These are phyloP conservation scores for Cytospora chrysosperma DNA, from an alignment of 2,329 filamentous ascomycete species.

Conservation along the genomic window DNA sequence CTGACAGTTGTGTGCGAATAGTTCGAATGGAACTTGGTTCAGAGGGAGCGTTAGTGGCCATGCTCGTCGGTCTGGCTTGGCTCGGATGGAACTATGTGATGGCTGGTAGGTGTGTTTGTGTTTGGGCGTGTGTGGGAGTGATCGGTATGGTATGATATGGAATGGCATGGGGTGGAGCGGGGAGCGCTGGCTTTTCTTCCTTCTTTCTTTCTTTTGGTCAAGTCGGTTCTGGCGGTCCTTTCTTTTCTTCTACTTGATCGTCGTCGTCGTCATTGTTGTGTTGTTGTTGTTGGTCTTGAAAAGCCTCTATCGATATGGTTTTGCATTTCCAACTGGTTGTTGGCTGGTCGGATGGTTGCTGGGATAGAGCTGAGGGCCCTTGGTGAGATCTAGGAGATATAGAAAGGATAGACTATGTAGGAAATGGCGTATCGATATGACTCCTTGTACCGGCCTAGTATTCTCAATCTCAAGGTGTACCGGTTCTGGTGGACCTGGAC, in stretches of 20 bases:
- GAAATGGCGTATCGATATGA: neutral
- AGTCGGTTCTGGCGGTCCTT: neutral
- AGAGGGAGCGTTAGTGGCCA: constrained; percentile 49
- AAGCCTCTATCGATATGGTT: neutral
- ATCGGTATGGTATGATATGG: neutral
- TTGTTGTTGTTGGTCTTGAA: neutral
- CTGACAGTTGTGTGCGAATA: constrained; percentile 30
- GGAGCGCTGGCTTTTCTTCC: neutral
- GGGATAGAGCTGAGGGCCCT: neutral
- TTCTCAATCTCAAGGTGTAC: neutral
- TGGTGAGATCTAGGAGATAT: neutral
- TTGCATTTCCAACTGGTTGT: neutral
- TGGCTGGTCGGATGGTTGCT: neutral
- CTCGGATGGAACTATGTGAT: neutral
- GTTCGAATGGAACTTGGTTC: constrained; percentile 65
- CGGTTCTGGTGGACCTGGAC: neutral
- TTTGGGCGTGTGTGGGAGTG: neutral
- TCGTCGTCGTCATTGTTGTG: neutral
- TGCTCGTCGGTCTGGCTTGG: neutral
- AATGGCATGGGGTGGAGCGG: neutral
- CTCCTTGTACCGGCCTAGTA: neutral
- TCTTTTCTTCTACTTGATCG: neutral
- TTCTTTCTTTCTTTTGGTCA: neutral
- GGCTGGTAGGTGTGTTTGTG: neutral
- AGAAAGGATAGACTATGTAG: neutral